Percentiles rank a stretch among this genome's conserved stretches.
These are phyloP conservation scores for Gaeumannomyces tritici DNA, from an alignment of 2,329 filamentous ascomycete species.

Conservation along the genomic window DNA sequence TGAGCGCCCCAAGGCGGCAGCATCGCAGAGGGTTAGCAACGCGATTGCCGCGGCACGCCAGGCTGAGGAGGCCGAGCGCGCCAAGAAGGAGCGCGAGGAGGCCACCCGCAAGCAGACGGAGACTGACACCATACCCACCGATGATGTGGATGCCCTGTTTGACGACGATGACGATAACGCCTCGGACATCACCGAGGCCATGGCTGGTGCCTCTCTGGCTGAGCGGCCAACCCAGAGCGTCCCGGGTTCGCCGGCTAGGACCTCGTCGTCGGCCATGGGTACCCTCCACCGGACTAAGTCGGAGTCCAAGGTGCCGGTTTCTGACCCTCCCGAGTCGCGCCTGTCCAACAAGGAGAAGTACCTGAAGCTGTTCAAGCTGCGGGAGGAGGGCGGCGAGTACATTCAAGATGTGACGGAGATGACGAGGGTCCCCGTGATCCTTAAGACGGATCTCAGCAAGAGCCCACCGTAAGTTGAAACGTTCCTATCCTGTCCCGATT, in stretches of 20 bases:
- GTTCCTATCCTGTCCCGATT: not conserved
- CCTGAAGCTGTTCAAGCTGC: slow-evolving; percentile 75
- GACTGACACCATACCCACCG: slow-evolving; percentile 85
- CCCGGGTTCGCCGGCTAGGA: slow-evolving; percentile 78
- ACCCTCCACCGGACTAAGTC: slow-evolving; percentile 81
- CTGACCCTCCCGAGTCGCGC: slow-evolving; percentile 67
- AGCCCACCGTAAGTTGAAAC: slow-evolving; percentile 83
- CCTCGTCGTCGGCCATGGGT: slow-evolving; percentile 54
- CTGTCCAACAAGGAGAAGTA: slow-evolving; percentile 95
- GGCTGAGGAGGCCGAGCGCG: slow-evolving; percentile 72
- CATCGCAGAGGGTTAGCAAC: slow-evolving; percentile 63
- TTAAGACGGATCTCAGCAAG: slow-evolving; percentile 97
- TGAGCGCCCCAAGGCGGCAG: slow-evolving; percentile 78
- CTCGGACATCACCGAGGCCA: slow-evolving; percentile 81
- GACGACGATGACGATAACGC: slow-evolving; percentile 85
- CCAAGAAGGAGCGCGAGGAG: slow-evolving; percentile 80
- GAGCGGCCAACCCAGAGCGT: slow-evolving; percentile 94
- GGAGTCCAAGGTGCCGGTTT: slow-evolving; percentile 78
- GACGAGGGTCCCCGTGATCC: slow-evolving; percentile 91
- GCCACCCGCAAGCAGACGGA: slow-evolving; percentile 88
- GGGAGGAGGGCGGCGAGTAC: slow-evolving; percentile 89
- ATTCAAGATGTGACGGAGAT: slow-evolving; percentile 98
- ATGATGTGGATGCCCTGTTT: slow-evolving; percentile 91
- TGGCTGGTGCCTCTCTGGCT: slow-evolving; percentile 79
- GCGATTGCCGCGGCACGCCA: slow-evolving; percentile 69